Base-by-base conservation (phyloP, 2,329 filamentous ascomycete species). In the Podosphaera aphanis region DNA sequence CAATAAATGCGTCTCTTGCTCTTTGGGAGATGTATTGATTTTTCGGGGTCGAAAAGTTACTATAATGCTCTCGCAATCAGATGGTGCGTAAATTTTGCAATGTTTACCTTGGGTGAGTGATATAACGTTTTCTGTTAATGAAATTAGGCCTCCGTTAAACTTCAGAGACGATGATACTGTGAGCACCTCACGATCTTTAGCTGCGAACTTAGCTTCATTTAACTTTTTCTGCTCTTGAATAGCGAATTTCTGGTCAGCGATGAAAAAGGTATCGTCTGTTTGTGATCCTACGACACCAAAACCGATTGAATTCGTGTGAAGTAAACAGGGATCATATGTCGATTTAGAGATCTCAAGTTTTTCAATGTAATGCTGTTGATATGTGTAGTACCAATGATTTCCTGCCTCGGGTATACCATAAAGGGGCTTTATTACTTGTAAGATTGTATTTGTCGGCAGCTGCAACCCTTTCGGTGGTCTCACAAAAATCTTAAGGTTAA, bases 221-320 rank as follows among this genome's bases (percentile, higher is more conserved):
- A 45, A 20, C 16, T 23, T 15, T 20, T 16, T 21, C 16, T 38
- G 15, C 18, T 45, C 44, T 20, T 11, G 16, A 8, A 15, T 7
- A 7, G 33, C n/a, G 16, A 45, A 38, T n/a, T 11, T 2, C 4
- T 23, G 8, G 21, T 45, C 35, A 16, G 19, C 33, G 10, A 38
- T 13, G 21, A 38, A 21, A 19, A 45, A 16, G 15, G 44, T 45
- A 39, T 45, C 44, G 33, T 45, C 44, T 8, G 33, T 39, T 36
- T 39, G 44, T 7, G 39, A 11, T n/a, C 44, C 44, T 16, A 45
- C 21, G 25, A 45, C n/a, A 11, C 44, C 44, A 10, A 45, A 45
- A 21, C n/a, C 33, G n/a, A 13, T n/a, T 2, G 29, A 33, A 11
- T 11, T 33, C 15, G 29, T 38, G 21, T 38, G 15, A 10, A 45